Percentiles rank a stretch among this genome's conserved stretches.
phyloP scores from a whole-genome alignment of 2,329 filamentous ascomycete species.

The Penicillium sp. region DNA sequence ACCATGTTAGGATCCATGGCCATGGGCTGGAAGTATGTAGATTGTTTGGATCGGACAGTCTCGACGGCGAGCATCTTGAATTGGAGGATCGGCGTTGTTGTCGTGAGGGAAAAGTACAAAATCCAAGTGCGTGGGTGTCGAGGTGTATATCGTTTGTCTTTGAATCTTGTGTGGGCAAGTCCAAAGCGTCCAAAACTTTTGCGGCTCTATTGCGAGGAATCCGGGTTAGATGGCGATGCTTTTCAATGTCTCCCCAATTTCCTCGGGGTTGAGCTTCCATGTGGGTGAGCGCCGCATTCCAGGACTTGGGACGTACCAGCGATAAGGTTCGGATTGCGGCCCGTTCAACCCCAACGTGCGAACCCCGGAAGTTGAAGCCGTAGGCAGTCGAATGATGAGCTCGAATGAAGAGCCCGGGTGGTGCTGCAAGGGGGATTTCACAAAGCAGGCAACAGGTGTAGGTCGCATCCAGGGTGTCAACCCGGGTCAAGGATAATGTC shows the following conservation, averaged over 20 bases:
- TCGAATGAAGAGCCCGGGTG: constrained; percentile 9
- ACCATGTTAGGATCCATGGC: constrained; percentile 36
- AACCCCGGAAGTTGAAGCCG: constrained; percentile 12
- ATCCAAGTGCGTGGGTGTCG: constrained; percentile 13
- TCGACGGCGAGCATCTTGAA: constrained; percentile 39
- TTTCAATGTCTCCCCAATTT: background rate
- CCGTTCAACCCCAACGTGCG: constrained; percentile 23
- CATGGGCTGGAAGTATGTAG: constrained; percentile 34
- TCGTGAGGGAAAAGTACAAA: constrained; percentile 17
- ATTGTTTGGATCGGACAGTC: constrained; percentile 33
- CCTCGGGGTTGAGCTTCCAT: background rate
- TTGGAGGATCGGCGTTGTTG: background rate
- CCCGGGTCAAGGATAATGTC: background rate
- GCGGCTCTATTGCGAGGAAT: background rate
- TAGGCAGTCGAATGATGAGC: constrained; percentile 18
- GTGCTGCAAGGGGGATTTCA: constrained; percentile 12
- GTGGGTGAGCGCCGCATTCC: background rate
- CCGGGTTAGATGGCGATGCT: background rate
- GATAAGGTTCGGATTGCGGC: constrained; percentile 29
- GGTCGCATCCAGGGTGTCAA: constrained; percentile 15
- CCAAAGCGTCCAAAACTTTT: background rate
- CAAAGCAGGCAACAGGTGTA: background rate
- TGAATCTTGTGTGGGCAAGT: background rate
- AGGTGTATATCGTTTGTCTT: constrained; percentile 7
- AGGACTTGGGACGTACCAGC: constrained; percentile 15